Evolutionary conservation across 495 filamentous ascomycete species (phyloP).

Genomic region (Hypoxylon intermedium): DNA sequence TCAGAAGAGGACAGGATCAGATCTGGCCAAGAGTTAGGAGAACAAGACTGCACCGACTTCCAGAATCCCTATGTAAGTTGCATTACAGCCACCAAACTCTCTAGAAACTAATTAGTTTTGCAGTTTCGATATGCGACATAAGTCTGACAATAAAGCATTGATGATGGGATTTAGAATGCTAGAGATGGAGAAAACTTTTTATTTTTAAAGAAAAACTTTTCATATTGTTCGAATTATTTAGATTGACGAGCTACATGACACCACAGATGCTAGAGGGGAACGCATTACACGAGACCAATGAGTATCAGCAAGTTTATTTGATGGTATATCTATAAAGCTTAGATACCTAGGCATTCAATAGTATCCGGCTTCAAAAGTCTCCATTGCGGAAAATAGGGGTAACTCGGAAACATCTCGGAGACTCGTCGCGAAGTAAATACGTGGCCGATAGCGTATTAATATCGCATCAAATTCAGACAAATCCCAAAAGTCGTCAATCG

Average conservation of each 20-base stretch:
- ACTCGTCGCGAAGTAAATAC: conserved; percentile 2
- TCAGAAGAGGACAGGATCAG: conserved; percentile 33
- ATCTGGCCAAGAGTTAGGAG: conserved; percentile 36
- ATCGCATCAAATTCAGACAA: background rate
- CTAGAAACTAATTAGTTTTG: background rate
- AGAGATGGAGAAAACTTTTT: too few relatives aligned
- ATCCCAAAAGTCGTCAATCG: background rate
- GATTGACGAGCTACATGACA: too few relatives aligned
- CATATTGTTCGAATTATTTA: too few relatives aligned
- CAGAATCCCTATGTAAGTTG: conserved; percentile 34
- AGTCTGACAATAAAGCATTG: background rate
- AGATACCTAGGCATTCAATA: background rate
- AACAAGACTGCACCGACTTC: conserved; percentile 33
- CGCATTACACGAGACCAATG: too few relatives aligned
- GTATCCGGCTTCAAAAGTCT: background rate
- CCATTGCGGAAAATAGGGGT: background rate
- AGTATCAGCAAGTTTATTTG: too few relatives aligned
- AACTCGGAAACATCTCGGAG: conserved; percentile 15
- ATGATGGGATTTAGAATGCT: background rate
- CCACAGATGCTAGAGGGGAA: too few relatives aligned
- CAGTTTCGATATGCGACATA: conserved; percentile 26
- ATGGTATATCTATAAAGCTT: too few relatives aligned
- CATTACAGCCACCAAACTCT: background rate
- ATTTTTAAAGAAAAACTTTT: too few relatives aligned
- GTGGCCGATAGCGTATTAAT: conserved; percentile 8